Evolutionary conservation across 805 yeast species (phyloP).

Genomic region (Starmerella stigmatis): DNA sequence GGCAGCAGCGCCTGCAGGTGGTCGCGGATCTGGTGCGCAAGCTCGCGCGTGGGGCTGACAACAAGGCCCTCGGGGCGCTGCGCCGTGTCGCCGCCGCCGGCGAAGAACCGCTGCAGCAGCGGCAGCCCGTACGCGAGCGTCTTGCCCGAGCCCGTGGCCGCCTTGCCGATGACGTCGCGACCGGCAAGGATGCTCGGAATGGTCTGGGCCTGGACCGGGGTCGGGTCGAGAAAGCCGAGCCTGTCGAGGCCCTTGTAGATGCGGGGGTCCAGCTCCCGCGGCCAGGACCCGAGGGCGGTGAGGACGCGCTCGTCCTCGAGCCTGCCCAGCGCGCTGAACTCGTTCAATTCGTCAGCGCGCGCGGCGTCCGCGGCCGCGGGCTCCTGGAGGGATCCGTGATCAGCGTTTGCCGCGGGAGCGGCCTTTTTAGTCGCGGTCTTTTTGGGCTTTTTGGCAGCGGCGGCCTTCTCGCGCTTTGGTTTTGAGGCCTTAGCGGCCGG

Average conservation of each 20-base stretch:
- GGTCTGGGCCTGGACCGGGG: constrained; percentile 68
- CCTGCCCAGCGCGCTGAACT: constrained; percentile 12
- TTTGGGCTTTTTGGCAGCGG: constrained; percentile 31
- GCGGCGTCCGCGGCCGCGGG: constrained; percentile 2
- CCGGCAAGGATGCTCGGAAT: constrained; percentile 68
- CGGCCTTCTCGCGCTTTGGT: constrained; percentile 32
- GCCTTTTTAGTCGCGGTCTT: constrained; percentile 7
- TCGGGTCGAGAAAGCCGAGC: constrained; percentile 57
- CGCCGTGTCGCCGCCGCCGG: constrained; percentile 18
- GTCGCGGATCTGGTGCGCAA: constrained; percentile 84
- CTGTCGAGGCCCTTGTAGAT: constrained; percentile 50
- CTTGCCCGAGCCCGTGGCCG: constrained; percentile 96
- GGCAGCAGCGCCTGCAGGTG: constrained; percentile 45
- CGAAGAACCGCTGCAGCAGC: constrained; percentile 53
- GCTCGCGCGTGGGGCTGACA: constrained; percentile 91
- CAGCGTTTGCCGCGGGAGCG: constrained; percentile 4
- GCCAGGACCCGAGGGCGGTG: constrained; percentile 31
- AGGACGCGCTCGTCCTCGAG: constrained; percentile 20
- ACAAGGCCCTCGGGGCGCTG: constrained; percentile 45
- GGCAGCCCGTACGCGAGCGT: constrained; percentile 94
- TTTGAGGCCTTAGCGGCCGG: constrained; percentile 21
- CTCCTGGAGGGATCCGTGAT: no score
- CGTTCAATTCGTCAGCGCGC: constrained; percentile 13
- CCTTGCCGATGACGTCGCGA: constrained; percentile 84
- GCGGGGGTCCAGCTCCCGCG: constrained; percentile 31